A percentile compares a stretch with the other conserved stretches of the same genome.
These are phyloP conservation scores for Uronychia binucleata DNA, from an alignment of 73 alveolate genomes.

Conservation along the genomic window DNA sequence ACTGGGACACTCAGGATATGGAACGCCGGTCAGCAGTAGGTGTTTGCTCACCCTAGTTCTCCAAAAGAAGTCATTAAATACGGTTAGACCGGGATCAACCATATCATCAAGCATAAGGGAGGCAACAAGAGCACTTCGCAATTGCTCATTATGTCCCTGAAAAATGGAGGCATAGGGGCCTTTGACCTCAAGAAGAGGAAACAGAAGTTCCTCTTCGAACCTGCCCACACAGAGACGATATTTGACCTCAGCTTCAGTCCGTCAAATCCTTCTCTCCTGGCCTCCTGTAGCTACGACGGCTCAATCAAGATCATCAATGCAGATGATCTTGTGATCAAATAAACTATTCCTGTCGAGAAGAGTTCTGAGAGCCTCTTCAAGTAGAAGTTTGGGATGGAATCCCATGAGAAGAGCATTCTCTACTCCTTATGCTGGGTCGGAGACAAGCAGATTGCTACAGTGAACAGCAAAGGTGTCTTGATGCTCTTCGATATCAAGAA, in stretches of 20 bases:
- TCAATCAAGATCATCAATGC: background rate
- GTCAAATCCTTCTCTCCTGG: constrained; percentile 61
- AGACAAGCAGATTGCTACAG: background rate
- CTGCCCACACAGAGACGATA: constrained; percentile 87
- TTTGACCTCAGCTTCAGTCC: constrained; percentile 86
- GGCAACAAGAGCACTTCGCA: background rate
- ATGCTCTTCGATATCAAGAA: background rate
- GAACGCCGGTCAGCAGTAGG: constrained; percentile 70
- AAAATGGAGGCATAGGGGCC: background rate
- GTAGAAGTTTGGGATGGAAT: background rate
- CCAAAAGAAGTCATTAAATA: constrained; percentile 69
- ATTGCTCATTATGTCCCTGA: background rate
- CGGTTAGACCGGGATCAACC: constrained; percentile 63
- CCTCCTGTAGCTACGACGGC: constrained; percentile 84
- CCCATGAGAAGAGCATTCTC: constrained; percentile 19
- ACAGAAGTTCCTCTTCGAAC: constrained; percentile 25
- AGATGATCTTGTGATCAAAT: background rate
- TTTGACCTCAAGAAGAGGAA: background rate
- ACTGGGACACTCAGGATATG: constrained; percentile 75
- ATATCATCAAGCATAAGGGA: background rate
- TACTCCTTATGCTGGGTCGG: constrained; percentile 24
- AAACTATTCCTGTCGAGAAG: background rate
- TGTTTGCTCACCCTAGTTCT: background rate
- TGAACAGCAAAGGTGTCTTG: background rate
- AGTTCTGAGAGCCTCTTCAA: background rate